phyloP scores from a whole-genome alignment of 352 stramenopile genomes.

The Globisporangium iwayamae region DNA sequence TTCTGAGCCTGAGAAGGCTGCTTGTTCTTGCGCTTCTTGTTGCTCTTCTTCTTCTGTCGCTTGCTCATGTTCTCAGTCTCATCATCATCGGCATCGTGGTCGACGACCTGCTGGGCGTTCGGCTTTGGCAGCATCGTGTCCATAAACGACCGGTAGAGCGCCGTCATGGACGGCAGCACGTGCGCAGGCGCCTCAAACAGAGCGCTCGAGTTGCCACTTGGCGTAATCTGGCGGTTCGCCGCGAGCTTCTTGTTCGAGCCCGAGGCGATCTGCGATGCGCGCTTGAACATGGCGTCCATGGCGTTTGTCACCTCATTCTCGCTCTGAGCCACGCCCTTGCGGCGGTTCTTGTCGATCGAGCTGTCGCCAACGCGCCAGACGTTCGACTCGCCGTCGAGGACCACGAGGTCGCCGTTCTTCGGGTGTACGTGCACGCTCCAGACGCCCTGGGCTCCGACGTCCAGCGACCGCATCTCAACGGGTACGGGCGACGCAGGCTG shows the following conservation, averaged over 20 bases:
- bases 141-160: slow-evolving; percentile 84
- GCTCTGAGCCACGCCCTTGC: slow-evolving; percentile 27
- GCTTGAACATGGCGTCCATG: slow-evolving; percentile 45
- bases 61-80: slow-evolving; percentile 14
- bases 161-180: slow-evolving; percentile 80
- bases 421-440: slow-evolving; percentile 65
- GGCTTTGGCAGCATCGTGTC: slow-evolving; percentile 82
- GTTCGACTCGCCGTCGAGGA: slow-evolving; percentile 51
- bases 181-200: slow-evolving; percentile 81
- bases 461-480: slow-evolving; percentile 37
- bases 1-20: slow-evolving; percentile 26
- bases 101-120: slow-evolving; percentile 20
- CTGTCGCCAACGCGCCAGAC: slow-evolving; percentile 60
- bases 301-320: slow-evolving; percentile 33
- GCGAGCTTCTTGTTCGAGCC: slow-evolving; percentile 25
- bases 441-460: slow-evolving; percentile 24
- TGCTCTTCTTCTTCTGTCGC: slow-evolving; percentile 41
- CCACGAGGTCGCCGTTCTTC: slow-evolving; percentile 49
- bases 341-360: slow-evolving; percentile 29
- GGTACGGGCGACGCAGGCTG: slow-evolving; percentile 45
- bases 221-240: slow-evolving; percentile 14
- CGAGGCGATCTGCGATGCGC: slow-evolving; percentile 12
- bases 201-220: slow-evolving; percentile 18
- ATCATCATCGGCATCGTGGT: slow-evolving; percentile 6
- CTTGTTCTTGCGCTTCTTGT: slow-evolving; percentile 65